A percentile compares a stretch with the other conserved stretches of the same genome.
phyloP scores from a whole-genome alignment of 2,329 filamentous ascomycete genomes.

The Grosmannia huntii region DNA sequence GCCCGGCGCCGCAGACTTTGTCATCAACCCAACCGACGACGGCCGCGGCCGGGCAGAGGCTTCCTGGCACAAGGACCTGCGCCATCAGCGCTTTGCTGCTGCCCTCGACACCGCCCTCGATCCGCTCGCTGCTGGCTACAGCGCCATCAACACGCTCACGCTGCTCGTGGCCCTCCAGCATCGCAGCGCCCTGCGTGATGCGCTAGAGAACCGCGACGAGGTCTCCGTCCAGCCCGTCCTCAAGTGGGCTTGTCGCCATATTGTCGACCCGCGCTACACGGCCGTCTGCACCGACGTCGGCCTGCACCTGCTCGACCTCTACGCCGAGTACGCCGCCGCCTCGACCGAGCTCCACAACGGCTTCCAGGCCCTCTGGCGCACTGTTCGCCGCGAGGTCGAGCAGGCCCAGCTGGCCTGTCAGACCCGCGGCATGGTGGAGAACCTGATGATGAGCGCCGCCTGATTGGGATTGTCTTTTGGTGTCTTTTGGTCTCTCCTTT shows the following conservation, averaged over 20 bases:
- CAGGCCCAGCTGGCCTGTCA: slow-evolving; percentile 70
- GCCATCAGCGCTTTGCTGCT: slow-evolving; percentile 61
- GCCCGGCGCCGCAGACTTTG: slow-evolving; percentile 57
- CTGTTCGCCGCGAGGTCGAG: slow-evolving; percentile 68
- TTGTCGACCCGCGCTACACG: slow-evolving; percentile 72
- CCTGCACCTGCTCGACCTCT: slow-evolving; percentile 74
- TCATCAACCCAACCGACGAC: slow-evolving; percentile 45
- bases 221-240: slow-evolving; percentile 69
- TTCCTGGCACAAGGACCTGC: slow-evolving; percentile 70
- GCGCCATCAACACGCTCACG: slow-evolving; percentile 54
- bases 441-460: slow-evolving; percentile 35
- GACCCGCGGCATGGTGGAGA: slow-evolving; percentile 80
- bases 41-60: slow-evolving; percentile 31
- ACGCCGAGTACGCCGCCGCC: slow-evolving; percentile 64
- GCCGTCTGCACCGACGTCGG: slow-evolving; percentile 72
- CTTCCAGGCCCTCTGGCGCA: slow-evolving; percentile 54
- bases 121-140: slow-evolving; percentile 36
- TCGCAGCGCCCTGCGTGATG: slow-evolving; percentile 69
- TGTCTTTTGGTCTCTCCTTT: neutral
- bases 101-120: slow-evolving; percentile 72
- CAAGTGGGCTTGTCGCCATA: slow-evolving; percentile 67
- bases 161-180: slow-evolving; percentile 76
- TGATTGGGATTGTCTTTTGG: neutral
- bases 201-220: slow-evolving; percentile 72
- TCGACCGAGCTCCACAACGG: slow-evolving; percentile 59